phyloP scores from a whole-genome alignment of 768 basidiomycete genomes.

The Crepidotus variabilis region DNA sequence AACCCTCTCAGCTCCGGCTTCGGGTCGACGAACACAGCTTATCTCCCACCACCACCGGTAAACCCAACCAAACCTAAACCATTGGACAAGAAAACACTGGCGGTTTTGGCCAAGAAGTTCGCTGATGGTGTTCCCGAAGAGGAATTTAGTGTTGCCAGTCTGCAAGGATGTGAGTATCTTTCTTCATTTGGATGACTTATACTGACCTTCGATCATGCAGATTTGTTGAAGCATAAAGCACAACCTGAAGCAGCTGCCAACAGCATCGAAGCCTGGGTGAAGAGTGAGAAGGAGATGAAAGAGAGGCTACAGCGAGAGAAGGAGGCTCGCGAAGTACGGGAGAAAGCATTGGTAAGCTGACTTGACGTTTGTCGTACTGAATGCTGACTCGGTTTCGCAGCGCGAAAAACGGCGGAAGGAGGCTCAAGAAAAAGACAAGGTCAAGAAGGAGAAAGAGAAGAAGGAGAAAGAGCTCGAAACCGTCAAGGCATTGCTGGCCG shows the following conservation, averaged over 20 bases:
- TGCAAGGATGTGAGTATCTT: slow-evolving; percentile 79
- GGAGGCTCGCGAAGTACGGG: slow-evolving; percentile 64
- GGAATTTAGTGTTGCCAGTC: slow-evolving; percentile 84
- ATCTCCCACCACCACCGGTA: slow-evolving; percentile 61
- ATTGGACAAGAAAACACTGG: slow-evolving; percentile 60
- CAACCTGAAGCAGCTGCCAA: slow-evolving; percentile 73
- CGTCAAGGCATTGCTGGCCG: slow-evolving; percentile 45
- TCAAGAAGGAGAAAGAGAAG: slow-evolving; percentile 62
- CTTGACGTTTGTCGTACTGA: not conserved
- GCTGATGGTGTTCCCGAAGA: slow-evolving; percentile 81
- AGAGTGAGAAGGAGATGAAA: slow-evolving; percentile 68
- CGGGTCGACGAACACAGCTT: slow-evolving; percentile 55
- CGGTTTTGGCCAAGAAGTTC: slow-evolving; percentile 70
- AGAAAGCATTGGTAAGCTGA: slow-evolving; percentile 59
- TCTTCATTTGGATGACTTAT: slow-evolving; percentile 6
- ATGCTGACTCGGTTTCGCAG: slow-evolving; percentile 17
- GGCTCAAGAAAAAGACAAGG: slow-evolving; percentile 52
- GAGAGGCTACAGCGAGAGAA: slow-evolving; percentile 70
- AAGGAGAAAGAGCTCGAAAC: slow-evolving; percentile 57
- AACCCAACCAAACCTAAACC: slow-evolving; percentile 57
- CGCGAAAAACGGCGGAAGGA: slow-evolving; percentile 51
- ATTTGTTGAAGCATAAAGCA: slow-evolving; percentile 76
- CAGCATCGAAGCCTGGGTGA: slow-evolving; percentile 69
- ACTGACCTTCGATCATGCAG: not conserved
- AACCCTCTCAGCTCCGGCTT: slow-evolving; percentile 27